Percentiles rank a stretch among this genome's conserved stretches.
Conservation (phyloP, 2,329 filamentous ascomycete genomes). For the Capronia epimyces region DNA sequence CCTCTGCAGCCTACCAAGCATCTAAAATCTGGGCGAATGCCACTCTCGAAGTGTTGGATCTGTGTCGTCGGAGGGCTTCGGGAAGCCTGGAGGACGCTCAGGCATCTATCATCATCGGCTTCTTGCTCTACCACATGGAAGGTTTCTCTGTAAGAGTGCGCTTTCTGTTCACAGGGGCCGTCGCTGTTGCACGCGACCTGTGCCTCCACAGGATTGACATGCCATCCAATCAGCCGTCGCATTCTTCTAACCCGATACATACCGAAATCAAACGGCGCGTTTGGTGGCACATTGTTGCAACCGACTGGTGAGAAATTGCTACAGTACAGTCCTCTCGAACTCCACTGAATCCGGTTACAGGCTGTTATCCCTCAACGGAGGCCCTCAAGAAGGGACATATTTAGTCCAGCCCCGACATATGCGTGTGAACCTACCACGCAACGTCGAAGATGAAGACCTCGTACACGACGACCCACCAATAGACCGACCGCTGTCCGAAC, state of each 20-base stretch:
- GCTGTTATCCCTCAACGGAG: slow-evolving; percentile 39
- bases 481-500: slow-evolving; percentile 33
- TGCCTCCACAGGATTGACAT: slow-evolving; percentile 37
- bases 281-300: slow-evolving; percentile 42
- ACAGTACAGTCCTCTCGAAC: neutral
- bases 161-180: slow-evolving; percentile 12
- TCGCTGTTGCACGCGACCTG: slow-evolving; percentile 31
- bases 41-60: slow-evolving; percentile 21
- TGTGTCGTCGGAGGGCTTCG: slow-evolving; percentile 12
- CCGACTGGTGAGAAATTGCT: slow-evolving; percentile 38
- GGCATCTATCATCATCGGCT: slow-evolving; percentile 19
- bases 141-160: slow-evolving; percentile 22
- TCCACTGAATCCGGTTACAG: slow-evolving; percentile 23
- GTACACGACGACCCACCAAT: slow-evolving; percentile 15
- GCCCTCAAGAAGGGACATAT: slow-evolving; percentile 44
- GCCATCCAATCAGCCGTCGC: slow-evolving; percentile 20
- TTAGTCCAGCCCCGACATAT: slow-evolving; percentile 40
- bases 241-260: slow-evolving; percentile 26
- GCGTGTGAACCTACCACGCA: slow-evolving; percentile 39
- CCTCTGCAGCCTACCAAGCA: slow-evolving; percentile 3
- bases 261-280: slow-evolving; percentile 39
- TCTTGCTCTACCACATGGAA: slow-evolving; percentile 24
- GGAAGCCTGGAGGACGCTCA: slow-evolving; percentile 21
- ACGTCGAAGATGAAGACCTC: slow-evolving; percentile 41
- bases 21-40: slow-evolving; percentile 17